phyloP scores from a whole-genome alignment of 495 filamentous ascomycete genomes.

The Penicillium cosmopolitanum region DNA sequence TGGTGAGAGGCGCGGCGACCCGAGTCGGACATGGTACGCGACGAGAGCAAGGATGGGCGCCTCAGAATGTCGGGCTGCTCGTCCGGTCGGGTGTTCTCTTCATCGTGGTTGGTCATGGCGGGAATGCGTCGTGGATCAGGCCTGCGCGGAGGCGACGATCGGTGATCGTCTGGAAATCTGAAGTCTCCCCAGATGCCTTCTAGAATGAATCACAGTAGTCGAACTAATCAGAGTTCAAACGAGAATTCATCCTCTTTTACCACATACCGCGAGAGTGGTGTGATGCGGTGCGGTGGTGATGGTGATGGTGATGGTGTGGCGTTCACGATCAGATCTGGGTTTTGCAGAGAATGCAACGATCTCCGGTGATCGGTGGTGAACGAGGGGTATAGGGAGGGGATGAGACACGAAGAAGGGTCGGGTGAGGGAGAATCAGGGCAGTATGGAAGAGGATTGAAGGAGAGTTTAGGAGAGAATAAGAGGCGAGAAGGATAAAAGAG shows the following conservation, averaged over 20 bases:
- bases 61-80: slow-evolving; percentile 15
- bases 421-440: neutral
- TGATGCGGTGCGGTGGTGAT: too few relatives aligned
- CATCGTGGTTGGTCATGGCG: slow-evolving; percentile 37
- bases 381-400: slow-evolving; percentile 1
- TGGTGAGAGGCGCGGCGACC: slow-evolving; percentile 40
- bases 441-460: slow-evolving; percentile 6
- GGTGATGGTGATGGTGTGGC: neutral
- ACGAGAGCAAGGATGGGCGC: slow-evolving; percentile 35
- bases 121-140: slow-evolving; percentile 18
- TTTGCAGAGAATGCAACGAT: neutral
- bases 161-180: slow-evolving; percentile 5
- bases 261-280: neutral
- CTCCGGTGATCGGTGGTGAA: neutral
- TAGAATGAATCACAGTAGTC: neutral
- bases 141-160: slow-evolving; percentile 16
- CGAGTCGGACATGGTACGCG: slow-evolving; percentile 39
- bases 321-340: neutral
- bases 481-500: slow-evolving; percentile 2
- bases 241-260: slow-evolving; percentile 5
- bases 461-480: slow-evolving; percentile 6
- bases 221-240: neutral
- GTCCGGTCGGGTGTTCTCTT: slow-evolving; percentile 2
- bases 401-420: neutral
- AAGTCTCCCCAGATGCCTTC: neutral